These are phyloP conservation scores for Butyriboletus loyo DNA, from an alignment of 768 basidiomycete genomes.

Conservation along the genomic window DNA sequence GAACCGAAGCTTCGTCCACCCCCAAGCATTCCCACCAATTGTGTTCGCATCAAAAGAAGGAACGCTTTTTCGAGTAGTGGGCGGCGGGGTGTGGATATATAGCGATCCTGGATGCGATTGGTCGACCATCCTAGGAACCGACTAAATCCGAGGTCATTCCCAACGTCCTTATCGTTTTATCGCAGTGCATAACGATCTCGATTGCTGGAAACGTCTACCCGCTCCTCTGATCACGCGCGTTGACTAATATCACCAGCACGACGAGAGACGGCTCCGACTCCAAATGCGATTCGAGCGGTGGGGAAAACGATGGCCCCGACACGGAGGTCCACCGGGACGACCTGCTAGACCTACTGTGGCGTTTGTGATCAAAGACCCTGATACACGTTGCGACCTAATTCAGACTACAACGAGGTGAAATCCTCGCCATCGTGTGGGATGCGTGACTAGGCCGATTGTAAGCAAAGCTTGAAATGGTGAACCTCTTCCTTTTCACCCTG, in stretches of 20 bases:
- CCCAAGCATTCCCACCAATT: background rate
- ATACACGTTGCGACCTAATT: no score
- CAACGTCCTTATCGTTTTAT: background rate
- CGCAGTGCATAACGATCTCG: background rate
- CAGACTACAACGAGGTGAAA: no score
- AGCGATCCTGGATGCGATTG: conserved; percentile 3
- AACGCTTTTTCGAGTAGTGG: background rate
- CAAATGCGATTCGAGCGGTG: background rate
- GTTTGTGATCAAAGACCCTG: no score
- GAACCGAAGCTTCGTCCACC: background rate
- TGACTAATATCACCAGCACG: background rate
- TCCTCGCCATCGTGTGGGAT: no score
- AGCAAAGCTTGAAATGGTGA: no score
- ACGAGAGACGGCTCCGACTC: background rate
- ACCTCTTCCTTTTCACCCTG: background rate
- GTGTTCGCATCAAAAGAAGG: background rate
- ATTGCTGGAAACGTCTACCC: background rate
- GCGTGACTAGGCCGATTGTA: no score
- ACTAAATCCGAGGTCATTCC: background rate
- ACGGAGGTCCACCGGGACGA: no score
- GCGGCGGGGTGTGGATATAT: background rate
- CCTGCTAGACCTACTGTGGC: background rate
- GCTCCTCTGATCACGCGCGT: background rate
- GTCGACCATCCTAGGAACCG: background rate
- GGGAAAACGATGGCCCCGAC: background rate